Evolutionary conservation across 805 yeast genomes (phyloP).

Genomic region (Dipodascopsis tothii): DNA sequence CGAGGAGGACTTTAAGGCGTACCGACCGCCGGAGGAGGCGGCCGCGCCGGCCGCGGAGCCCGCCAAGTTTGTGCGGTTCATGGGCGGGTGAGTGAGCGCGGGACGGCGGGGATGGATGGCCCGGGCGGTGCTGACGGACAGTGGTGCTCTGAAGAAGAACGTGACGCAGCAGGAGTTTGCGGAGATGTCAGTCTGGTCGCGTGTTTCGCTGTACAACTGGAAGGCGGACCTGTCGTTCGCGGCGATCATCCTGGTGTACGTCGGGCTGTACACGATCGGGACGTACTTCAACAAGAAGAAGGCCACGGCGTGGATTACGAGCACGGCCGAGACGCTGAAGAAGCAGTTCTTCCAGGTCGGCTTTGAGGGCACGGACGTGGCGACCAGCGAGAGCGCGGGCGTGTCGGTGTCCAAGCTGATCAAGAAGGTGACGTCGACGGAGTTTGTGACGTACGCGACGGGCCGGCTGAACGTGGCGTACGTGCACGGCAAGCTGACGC

Average conservation of each 20-base stretch:
- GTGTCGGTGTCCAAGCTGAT: conserved; percentile 29
- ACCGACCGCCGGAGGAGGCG: conserved; percentile 9
- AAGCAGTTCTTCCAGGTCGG: conserved; percentile 78
- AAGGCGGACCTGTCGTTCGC: conserved; percentile 56
- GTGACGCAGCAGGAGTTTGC: conserved; percentile 44
- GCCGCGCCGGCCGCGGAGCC: conserved; percentile 7
- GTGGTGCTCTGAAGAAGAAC: too few relatives aligned
- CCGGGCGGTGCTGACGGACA: too few relatives aligned
- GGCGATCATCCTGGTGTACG: conserved; percentile 44
- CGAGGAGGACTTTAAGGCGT: conserved; percentile 21
- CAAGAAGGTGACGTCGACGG: conserved; percentile 56
- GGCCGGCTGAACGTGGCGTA: conserved; percentile 75
- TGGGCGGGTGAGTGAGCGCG: too few relatives aligned
- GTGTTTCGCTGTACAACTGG: conserved; percentile 67
- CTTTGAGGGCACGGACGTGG: conserved; percentile 14
- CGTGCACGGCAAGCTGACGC: conserved; percentile 51
- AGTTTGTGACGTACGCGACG: conserved; percentile 67
- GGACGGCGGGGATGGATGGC: too few relatives aligned
- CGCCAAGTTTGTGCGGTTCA: too few relatives aligned
- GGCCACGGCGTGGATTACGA: conserved; percentile 48
- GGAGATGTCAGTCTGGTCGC: conserved; percentile 49
- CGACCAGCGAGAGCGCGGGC: conserved; percentile 27
- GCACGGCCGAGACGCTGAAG: conserved; percentile 46
- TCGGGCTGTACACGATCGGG: conserved; percentile 52
- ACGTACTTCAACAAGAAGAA: conserved; percentile 46